Percentiles rank a stretch among this genome's conserved stretches.
These are phyloP conservation scores for Peronospora destructor DNA, from an alignment of 352 stramenopile genomes.

Conservation along the genomic window DNA sequence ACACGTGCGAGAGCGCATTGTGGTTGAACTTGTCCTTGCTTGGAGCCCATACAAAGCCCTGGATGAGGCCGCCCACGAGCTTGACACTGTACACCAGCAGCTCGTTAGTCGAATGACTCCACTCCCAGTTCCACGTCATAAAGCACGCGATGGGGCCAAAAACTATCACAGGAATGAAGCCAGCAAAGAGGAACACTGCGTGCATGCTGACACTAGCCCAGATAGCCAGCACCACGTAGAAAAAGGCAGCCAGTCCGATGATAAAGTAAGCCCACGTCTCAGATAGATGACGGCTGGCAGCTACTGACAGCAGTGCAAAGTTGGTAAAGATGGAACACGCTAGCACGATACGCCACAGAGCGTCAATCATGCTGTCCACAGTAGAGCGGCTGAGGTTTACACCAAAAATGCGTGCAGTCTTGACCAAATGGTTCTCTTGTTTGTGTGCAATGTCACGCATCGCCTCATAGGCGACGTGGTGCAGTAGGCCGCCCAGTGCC, in stretches of 20 bases:
- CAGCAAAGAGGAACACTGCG: constrained; percentile 71
- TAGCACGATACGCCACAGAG: constrained; percentile 76
- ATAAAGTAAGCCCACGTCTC: constrained; percentile 72
- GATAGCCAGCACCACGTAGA: constrained; percentile 65
- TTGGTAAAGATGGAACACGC: constrained; percentile 78
- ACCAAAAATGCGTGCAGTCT: constrained; percentile 70
- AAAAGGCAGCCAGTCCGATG: constrained; percentile 52
- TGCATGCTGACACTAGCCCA: constrained; percentile 83
- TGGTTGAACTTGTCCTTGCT: constrained; percentile 85
- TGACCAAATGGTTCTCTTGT: constrained; percentile 56
- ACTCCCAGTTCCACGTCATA: constrained; percentile 77
- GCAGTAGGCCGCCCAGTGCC: constrained; percentile 64
- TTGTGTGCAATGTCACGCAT: constrained; percentile 64
- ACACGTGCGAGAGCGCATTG: constrained; percentile 82
- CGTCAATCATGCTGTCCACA: constrained; percentile 67
- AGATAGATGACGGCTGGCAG: constrained; percentile 65
- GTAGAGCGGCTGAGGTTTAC: constrained; percentile 57
- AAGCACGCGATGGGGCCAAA: constrained; percentile 68
- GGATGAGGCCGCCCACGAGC: constrained; percentile 67
- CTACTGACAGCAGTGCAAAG: constrained; percentile 75
- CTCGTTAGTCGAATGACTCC: constrained; percentile 73
- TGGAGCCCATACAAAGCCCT: constrained; percentile 73
- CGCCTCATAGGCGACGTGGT: constrained; percentile 78
- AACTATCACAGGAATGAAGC: constrained; percentile 75
- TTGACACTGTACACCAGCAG: constrained; percentile 79